A percentile compares a stretch with the other conserved stretches of the same genome.
Conservation (phyloP, 495 filamentous ascomycete species). For the Xylaria cubensis region DNA sequence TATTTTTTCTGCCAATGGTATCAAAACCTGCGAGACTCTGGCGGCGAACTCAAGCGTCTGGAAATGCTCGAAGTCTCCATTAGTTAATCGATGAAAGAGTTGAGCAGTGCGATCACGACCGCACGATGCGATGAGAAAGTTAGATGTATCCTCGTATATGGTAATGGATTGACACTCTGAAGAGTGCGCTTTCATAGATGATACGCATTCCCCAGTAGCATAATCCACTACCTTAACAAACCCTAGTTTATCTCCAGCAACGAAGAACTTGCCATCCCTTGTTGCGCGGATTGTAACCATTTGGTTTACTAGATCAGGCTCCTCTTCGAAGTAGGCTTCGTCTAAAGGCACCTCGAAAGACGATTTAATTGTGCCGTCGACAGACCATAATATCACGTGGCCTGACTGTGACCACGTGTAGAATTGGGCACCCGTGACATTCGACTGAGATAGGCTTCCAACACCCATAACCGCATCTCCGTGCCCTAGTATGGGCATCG, state of each 20-base stretch:
- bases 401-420: constrained; percentile 87
- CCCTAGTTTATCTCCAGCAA: constrained; percentile 85
- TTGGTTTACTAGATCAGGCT: constrained; percentile 71
- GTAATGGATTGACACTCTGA: constrained; percentile 85
- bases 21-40: constrained; percentile 55
- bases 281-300: constrained; percentile 72
- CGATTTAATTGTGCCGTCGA: constrained; percentile 69
- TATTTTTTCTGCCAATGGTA: constrained; percentile 63
- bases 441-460: constrained; percentile 61
- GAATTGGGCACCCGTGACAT: constrained; percentile 69
- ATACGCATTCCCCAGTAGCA: constrained; percentile 57
- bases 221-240: constrained; percentile 68
- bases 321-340: constrained; percentile 61
- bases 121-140: constrained; percentile 73
- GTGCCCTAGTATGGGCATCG: constrained; percentile 68
- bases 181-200: constrained; percentile 81
- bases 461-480: constrained; percentile 82
- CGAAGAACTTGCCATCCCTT: constrained; percentile 65
- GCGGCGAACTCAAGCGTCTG: constrained; percentile 57
- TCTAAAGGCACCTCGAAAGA: constrained; percentile 74
- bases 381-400: constrained; percentile 79
- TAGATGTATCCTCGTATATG: constrained; percentile 61
- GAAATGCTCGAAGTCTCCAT: constrained; percentile 55
- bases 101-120: constrained; percentile 91
- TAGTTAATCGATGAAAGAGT: constrained; percentile 69